phyloP scores from a whole-genome alignment of 306 rosid genomes.

The Quercus suber region DNA sequence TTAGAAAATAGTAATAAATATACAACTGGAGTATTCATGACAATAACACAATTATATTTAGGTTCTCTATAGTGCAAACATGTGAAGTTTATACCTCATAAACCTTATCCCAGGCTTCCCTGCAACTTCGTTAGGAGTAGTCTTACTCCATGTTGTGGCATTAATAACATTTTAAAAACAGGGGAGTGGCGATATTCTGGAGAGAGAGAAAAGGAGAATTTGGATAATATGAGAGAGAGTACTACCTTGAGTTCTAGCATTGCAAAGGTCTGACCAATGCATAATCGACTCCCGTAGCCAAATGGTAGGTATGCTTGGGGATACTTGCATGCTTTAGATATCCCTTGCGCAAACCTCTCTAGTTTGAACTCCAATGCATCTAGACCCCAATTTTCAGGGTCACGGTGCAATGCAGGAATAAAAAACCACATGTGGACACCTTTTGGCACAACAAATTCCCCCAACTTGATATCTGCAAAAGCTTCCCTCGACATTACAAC shows the following conservation, averaged over 20 bases:
- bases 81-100: too few species aligned
- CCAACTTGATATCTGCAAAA: slow-evolving; percentile 23
- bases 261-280: slow-evolving; percentile 34
- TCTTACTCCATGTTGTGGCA: slow-evolving; percentile 24
- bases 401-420: slow-evolving; percentile 22
- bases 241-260: slow-evolving; percentile 15
- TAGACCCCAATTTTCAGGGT: slow-evolving; percentile 30
- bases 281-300: slow-evolving; percentile 32
- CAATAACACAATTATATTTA: too few species aligned
- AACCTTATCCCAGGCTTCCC: too few species aligned
- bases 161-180: slow-evolving; percentile 5
- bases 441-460: slow-evolving; percentile 30
- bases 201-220: slow-evolving; percentile 27
- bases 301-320: slow-evolving; percentile 41
- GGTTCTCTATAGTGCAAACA: too few species aligned
- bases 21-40: too few species aligned
- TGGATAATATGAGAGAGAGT: slow-evolving; percentile 10
- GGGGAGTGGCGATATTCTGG: slow-evolving; percentile 36
- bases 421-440: slow-evolving; percentile 28
- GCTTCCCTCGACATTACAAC: slow-evolving; percentile 23
- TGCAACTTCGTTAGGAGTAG: too few species aligned
- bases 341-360: slow-evolving; percentile 29
- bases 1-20: too few species aligned
- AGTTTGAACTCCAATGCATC: slow-evolving; percentile 31
- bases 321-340: slow-evolving; percentile 31